Base-by-base conservation (phyloP, 768 basidiomycete genomes). In the Xerocomellus chrysenteron region DNA sequence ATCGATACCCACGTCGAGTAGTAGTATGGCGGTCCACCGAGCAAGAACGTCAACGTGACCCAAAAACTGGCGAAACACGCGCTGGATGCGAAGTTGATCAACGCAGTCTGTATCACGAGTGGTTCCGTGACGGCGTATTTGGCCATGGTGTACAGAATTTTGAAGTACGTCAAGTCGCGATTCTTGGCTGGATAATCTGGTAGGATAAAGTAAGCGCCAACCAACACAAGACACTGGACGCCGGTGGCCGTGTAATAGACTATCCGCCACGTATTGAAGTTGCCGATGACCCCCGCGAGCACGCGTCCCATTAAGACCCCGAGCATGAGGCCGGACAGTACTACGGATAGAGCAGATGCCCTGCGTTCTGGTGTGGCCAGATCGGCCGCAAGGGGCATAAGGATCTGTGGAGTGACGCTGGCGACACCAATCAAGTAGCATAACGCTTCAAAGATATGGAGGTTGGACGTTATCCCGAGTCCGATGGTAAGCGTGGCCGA, bases 101-200 rank as follows among this genome's bases (percentile, higher is more conserved):
- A 69, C 56, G 79, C 75, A 2, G 78, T 75, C 68, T 94, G 92
- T 11, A 92, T 78, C 32, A 95, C 74, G 21, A 87, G 73, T 0
- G 93, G 92, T 69, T 94, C 90, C 0, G 88, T 94, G 37, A 86
- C 77, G 0, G 84, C 75, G 61, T 85, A 88, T 68, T 85, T 87
- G 6, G 75, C 85, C 92, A 94, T 94, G 10, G 86, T 87, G 70
- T 76, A 82, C 32, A 91, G 71, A 45, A 93, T 87, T 17, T 83
- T 72, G 60, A 75, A 77, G 71, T 94, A 94, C 3, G 83, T 82
- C 59, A 91, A 52, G 45, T 81, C 73, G 21, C 65, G 70, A 65
- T 88, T 87, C 68, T 90, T 92, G 14, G 87, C 81, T 1, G 91
- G 92, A 64, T 89, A 93, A 70, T 95, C 92, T 1, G 92, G 92